Evolutionary conservation across 345 rosid species (phyloP).

Genomic region (Punica granatum): DNA sequence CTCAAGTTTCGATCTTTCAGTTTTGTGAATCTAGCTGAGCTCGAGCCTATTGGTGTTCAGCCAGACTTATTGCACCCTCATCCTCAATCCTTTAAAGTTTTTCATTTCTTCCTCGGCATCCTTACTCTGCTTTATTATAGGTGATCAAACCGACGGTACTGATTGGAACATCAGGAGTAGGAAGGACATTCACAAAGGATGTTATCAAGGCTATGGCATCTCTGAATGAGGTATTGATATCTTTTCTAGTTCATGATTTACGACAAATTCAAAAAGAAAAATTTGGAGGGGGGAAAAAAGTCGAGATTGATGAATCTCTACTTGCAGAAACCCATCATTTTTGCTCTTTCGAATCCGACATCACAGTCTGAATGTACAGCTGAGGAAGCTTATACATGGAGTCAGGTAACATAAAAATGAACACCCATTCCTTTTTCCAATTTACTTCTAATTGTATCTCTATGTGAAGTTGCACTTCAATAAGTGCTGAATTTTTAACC

Average conservation of each 20-base stretch:
- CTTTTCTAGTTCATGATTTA: neutral
- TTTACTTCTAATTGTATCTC: neutral
- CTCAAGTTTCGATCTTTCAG: neutral
- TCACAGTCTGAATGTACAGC: conserved; percentile 98
- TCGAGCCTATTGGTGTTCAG: neutral
- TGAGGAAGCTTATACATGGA: conserved; percentile 92
- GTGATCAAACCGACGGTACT: conserved; percentile 83
- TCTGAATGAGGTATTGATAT: conserved; percentile 54
- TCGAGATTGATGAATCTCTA: neutral
- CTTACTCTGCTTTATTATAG: conserved; percentile 24
- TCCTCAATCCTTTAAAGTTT: conserved; percentile 9
- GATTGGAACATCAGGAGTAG: conserved; percentile 94
- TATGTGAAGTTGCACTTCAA: neutral
- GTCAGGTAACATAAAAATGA: conserved; percentile 40
- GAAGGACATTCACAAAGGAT: conserved; percentile 77
- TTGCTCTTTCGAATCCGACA: conserved; percentile 92
- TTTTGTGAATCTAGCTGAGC: neutral
- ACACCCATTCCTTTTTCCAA: neutral
- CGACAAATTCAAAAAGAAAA: neutral
- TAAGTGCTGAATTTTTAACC: too few relatives aligned
- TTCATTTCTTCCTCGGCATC: conserved; percentile 6
- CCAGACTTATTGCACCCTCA: neutral
- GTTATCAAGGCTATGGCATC: conserved; percentile 90
- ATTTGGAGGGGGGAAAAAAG: neutral
- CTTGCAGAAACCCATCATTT: conserved; percentile 81